Percentiles rank a stretch among this genome's conserved stretches.
phyloP scores from a whole-genome alignment of 23 red algal genomes.

The Cyanidiococcus yangmingshanensis region DNA sequence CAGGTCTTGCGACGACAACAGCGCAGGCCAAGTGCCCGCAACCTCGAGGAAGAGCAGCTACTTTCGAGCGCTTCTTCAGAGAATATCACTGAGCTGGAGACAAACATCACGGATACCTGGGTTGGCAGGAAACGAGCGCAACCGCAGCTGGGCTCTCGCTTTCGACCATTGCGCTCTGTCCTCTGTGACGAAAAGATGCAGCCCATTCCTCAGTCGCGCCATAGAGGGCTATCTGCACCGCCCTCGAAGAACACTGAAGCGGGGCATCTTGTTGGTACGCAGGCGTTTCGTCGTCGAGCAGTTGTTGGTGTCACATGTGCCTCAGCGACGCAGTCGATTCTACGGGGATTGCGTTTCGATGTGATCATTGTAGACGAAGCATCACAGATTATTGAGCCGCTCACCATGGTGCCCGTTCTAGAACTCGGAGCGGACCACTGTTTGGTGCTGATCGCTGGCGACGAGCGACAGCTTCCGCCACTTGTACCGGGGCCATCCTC shows the following conservation, averaged over 20 bases:
- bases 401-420: neutral
- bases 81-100: neutral
- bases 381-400: slow-evolving; percentile 7
- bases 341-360: neutral
- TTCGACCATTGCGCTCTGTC: neutral
- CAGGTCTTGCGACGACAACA: no score
- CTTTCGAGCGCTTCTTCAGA: neutral
- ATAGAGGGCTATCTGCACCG: neutral
- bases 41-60: neutral
- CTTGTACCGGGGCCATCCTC: neutral
- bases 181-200: neutral
- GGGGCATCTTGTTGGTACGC: neutral
- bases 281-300: neutral
- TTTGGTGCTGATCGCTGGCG: slow-evolving; percentile 5
- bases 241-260: neutral
- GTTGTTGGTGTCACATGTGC: slow-evolving; percentile 3
- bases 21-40: neutral
- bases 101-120: neutral
- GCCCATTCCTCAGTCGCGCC: neutral
- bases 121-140: neutral
- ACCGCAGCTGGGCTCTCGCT: neutral
- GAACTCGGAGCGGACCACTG: neutral
- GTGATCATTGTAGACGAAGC: neutral
- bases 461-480: neutral
- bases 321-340: neutral